Evolutionary conservation across 106 monocot species (phyloP).

Genomic region (Dendrobium nobile): DNA sequence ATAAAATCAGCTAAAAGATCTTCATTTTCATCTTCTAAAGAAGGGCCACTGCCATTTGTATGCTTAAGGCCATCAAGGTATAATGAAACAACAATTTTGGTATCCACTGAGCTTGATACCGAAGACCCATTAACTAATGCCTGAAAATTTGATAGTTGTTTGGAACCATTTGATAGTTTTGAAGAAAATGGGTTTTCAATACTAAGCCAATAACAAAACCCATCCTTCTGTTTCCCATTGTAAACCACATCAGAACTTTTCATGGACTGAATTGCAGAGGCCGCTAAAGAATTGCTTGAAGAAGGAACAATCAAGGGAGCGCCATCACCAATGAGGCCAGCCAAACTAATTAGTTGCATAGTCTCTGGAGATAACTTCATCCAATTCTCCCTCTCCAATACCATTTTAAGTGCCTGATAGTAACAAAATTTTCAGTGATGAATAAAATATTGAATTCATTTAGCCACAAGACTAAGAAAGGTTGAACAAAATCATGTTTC

Average conservation of each 20-base stretch:
- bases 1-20: conserved; percentile 97
- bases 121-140: conserved; percentile 28
- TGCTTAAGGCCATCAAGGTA: conserved; percentile 27
- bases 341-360: conserved; percentile 68
- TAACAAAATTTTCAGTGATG: background rate
- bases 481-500: background rate
- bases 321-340: conserved; percentile 95
- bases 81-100: conserved; percentile 24
- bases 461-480: background rate
- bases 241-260: conserved; percentile 19
- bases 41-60: conserved; percentile 32
- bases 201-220: conserved; percentile 73
- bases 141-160: conserved; percentile 35
- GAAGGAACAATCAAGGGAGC: conserved; percentile 67
- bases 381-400: conserved; percentile 94
- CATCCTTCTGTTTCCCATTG: conserved; percentile 41
- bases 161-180: conserved; percentile 38
- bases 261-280: conserved; percentile 33
- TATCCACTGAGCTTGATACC: conserved; percentile 23
- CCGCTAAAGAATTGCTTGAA: conserved; percentile 14
- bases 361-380: conserved; percentile 62
- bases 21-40: conserved; percentile 87
- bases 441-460: background rate
- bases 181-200: conserved; percentile 67
- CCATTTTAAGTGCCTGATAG: conserved; percentile 86